Evolutionary conservation across 1,284 basidiomycete species (phyloP).

Genomic region (Ustanciosporium gigantosporum): DNA sequence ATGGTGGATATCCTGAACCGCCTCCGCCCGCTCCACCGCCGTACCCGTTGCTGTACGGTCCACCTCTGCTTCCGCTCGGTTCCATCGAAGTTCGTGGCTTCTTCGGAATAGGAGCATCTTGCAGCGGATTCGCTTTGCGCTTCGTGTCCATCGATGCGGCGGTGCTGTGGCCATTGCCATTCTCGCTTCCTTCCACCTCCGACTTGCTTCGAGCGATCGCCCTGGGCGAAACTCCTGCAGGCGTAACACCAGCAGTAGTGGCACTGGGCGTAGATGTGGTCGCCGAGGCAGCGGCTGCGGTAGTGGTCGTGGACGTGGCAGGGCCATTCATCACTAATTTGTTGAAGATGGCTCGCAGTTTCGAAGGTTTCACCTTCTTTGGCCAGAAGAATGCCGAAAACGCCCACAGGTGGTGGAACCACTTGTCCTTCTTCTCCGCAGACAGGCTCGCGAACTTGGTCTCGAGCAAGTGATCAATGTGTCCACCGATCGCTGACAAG

Average conservation of each 20-base stretch:
- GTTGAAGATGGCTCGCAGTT: conserved; percentile 52
- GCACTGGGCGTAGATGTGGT: conserved; percentile 1
- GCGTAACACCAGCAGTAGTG: neutral
- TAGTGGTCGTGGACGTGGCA: conserved; percentile 2
- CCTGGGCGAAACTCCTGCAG: conserved; percentile 6
- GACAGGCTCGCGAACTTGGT: conserved; percentile 70
- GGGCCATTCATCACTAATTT: conserved; percentile 46
- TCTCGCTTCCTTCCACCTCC: conserved; percentile 21
- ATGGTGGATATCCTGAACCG: conserved; percentile 11
- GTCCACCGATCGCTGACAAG: conserved; percentile 85
- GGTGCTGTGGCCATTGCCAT: conserved; percentile 5
- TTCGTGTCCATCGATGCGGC: conserved; percentile 15
- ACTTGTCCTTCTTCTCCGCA: conserved; percentile 78
- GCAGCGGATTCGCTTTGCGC: conserved; percentile 32
- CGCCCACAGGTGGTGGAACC: conserved; percentile 95
- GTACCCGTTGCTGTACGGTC: conserved; percentile 33
- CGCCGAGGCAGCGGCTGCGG: neutral
- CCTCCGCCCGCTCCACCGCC: conserved; percentile 9
- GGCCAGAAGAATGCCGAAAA: conserved; percentile 86
- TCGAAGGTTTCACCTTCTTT: conserved; percentile 68
- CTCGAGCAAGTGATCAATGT: conserved; percentile 82
- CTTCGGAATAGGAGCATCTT: conserved; percentile 42
- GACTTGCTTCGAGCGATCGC: conserved; percentile 10
- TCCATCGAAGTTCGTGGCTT: conserved; percentile 42
- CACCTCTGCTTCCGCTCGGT: conserved; percentile 8